Evolutionary conservation across 2,329 filamentous ascomycete genomes (phyloP), one percentile per base, ranked within the genome.

Genomic region (Fusarium clavum): DNA sequence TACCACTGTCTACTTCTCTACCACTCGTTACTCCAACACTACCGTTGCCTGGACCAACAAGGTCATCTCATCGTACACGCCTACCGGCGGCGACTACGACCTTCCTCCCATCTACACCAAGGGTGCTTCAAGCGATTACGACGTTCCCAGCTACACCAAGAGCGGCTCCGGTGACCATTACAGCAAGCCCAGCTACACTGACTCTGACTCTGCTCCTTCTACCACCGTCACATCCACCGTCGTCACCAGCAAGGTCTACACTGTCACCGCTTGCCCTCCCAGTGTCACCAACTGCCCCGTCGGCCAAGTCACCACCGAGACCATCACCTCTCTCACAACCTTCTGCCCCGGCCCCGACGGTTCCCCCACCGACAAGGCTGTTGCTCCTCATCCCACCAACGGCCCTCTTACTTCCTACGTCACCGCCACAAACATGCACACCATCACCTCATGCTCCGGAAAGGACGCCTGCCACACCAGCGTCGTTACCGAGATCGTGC

Each of bases 361-460:
- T 4, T 54, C 68, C 2, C 38, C 53, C 3, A 45, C 25, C n/a
- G 41, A 51, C 20, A 63, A 30, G 27, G 40, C 5, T 4, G 34
- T n/a, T 38, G 56, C 58, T 12, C 64, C 66, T 12, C 41, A 52
- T 4, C 58, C 67, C 1, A 69, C 71, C 24, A 66, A 64, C 30
- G 58, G 41, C 0, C 71, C 68, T 7, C 32, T 60, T 9, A 41
- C 82, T 56, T 80, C 78, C 27, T 80, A 85, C 74, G 78, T 87
- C 80, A 87, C 84, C 80, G 79, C 82, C 72, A 88, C 86, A 68
- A 82, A 83, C 74, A 81, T 86, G 76, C 80, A 85, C 73, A 89
- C 87, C 77, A 81, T 89, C 81, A 88, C 85, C 75, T 84, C 83
- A 41, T 89, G 87, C 83, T 82, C 81, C 47, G 83, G 87, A 49